phyloP scores from a whole-genome alignment of 2,329 filamentous ascomycete species.

The Ceratocystis cubensis region DNA sequence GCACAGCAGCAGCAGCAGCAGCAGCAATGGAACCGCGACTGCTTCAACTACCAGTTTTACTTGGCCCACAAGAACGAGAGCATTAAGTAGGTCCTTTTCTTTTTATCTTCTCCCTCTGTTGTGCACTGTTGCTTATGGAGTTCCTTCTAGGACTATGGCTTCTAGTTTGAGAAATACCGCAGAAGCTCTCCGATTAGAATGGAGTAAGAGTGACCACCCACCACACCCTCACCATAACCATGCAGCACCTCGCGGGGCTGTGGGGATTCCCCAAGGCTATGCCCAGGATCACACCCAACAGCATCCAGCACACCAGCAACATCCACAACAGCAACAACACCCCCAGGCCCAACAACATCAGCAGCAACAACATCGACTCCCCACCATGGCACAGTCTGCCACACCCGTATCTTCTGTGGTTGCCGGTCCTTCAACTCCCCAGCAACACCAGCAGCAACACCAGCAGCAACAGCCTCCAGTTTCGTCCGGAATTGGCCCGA shows the following conservation, averaged over 20 bases:
- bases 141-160: constrained; percentile 9
- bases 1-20: constrained; percentile 19
- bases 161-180: constrained; percentile 13
- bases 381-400: constrained; percentile 7
- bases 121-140: constrained; percentile 1
- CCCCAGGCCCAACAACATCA: constrained; percentile 9
- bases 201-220: constrained; percentile 17
- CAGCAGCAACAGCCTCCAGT: constrained; percentile 10
- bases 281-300: constrained; percentile 11
- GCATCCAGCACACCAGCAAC: constrained; percentile 12
- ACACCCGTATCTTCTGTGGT: constrained; percentile 14
- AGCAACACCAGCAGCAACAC: neutral
- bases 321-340: constrained; percentile 17
- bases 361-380: constrained; percentile 15
- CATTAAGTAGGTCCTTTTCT: constrained; percentile 15
- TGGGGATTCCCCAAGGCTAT: constrained; percentile 5
- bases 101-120: neutral
- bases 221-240: constrained; percentile 14
- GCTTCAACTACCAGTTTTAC: constrained; percentile 18
- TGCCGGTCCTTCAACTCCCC: neutral
- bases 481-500: constrained; percentile 5
- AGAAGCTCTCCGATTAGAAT: constrained; percentile 16
- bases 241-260: neutral
- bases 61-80: constrained; percentile 16
- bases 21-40: constrained; percentile 13